These are phyloP conservation scores for Hypoxylon subgilvum DNA, from an alignment of 495 filamentous ascomycete genomes.

Conservation along the genomic window DNA sequence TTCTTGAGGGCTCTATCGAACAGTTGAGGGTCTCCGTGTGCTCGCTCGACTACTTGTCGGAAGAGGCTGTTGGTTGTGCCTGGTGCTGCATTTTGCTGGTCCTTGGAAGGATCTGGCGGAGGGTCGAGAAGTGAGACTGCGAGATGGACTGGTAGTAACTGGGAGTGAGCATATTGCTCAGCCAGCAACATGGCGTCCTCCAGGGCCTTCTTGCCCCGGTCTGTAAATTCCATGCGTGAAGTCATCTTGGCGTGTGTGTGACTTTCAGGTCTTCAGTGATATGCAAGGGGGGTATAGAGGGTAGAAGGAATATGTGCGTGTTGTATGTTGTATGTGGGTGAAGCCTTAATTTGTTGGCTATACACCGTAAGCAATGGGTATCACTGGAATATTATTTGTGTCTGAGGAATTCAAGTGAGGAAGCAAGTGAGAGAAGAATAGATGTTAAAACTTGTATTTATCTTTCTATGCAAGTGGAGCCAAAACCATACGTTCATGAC, in stretches of 20 bases:
- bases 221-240: slow-evolving; percentile 82
- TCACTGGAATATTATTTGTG: slow-evolving; percentile 16
- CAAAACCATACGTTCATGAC: slow-evolving; percentile 35
- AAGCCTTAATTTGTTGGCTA: slow-evolving; percentile 18
- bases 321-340: slow-evolving; percentile 5
- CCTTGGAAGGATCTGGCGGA: slow-evolving; percentile 73
- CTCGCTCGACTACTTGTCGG: slow-evolving; percentile 90
- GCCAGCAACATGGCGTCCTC: slow-evolving; percentile 83
- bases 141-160: slow-evolving; percentile 86
- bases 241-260: slow-evolving; percentile 50
- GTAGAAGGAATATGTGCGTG: slow-evolving; percentile 9
- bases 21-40: slow-evolving; percentile 87
- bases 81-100: slow-evolving; percentile 68
- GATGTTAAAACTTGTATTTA: slow-evolving; percentile 27
- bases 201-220: slow-evolving; percentile 85
- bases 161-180: slow-evolving; percentile 85
- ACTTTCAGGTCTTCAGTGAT: not conserved
- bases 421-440: slow-evolving; percentile 8
- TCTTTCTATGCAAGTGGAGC: slow-evolving; percentile 27
- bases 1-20: slow-evolving; percentile 91
- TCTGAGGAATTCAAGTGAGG: slow-evolving; percentile 13
- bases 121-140: slow-evolving; percentile 89
- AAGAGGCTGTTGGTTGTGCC: slow-evolving; percentile 77
- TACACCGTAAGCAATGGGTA: slow-evolving; percentile 3
- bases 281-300: not conserved